These are phyloP conservation scores for Aphanoascus verrucosus DNA, from an alignment of 2,329 filamentous ascomycete genomes.

Conservation along the genomic window DNA sequence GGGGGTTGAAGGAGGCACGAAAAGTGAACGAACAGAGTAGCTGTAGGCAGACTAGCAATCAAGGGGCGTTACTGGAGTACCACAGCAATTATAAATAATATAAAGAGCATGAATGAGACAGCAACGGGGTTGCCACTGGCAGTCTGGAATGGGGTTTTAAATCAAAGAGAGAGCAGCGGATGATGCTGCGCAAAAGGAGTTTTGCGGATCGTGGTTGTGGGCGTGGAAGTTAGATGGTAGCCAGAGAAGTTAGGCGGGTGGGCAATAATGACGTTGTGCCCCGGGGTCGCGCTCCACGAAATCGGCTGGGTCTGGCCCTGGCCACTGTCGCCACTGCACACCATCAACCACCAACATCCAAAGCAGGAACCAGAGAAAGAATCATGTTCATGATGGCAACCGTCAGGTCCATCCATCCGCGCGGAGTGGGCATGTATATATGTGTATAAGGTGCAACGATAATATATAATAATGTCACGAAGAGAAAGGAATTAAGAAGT, in stretches of 20 bases:
- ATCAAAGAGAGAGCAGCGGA: neutral
- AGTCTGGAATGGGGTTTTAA: neutral
- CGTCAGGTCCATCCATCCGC: too few relatives aligned
- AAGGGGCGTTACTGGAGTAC: neutral
- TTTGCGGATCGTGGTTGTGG: neutral
- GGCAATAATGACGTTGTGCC: constrained; percentile 6
- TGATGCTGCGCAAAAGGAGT: neutral
- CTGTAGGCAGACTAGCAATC: neutral
- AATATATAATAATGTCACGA: neutral
- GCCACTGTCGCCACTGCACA: constrained; percentile 8
- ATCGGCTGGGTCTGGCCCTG: constrained; percentile 8
- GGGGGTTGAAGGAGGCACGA: neutral
- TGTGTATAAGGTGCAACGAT: neutral
- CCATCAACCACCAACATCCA: neutral
- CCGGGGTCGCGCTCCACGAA: neutral
- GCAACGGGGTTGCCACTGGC: too few relatives aligned
- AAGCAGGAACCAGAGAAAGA: neutral
- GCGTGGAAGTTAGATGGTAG: constrained; percentile 1
- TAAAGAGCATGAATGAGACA: neutral
- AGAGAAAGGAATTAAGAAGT: neutral
- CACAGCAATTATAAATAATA: neutral
- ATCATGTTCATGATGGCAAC: neutral
- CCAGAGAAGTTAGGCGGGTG: neutral
- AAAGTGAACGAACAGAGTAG: neutral
- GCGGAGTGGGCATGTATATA: too few relatives aligned